Evolutionary conservation across 2,329 filamentous ascomycete genomes (phyloP), one percentile per base, ranked within the genome.

Genomic region (Fusarium marasasianum): DNA sequence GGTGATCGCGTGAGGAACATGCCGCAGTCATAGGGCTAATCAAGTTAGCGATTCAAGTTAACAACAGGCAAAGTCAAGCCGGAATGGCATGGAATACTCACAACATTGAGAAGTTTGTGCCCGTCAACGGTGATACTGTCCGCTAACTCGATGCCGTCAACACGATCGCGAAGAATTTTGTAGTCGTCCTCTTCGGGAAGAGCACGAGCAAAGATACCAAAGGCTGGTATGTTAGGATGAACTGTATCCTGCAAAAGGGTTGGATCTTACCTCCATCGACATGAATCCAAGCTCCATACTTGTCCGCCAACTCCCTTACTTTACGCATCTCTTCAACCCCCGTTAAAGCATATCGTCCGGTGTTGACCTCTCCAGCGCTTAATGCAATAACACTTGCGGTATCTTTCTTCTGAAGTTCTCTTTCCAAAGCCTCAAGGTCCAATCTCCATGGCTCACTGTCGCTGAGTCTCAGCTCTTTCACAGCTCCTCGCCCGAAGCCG

Each of bases 31-130:
- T 98, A 98, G 1, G 96, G 95, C 87, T 91, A 60, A 31, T 33
- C 56, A 57, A 38, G 51, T 78, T 51, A 74, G 71, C 17, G 29
- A 55, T 18, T 13, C n/a, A 24, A 14, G 48, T 11, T 17, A 20
- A 14, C 41, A 40, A 11, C 11, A 13, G 24, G 8, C 50, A 15
- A 14, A 20, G 14, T 35, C 22, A 35, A 45, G 35, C n/a, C 47
- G 24, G 24, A 63, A 50, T 24, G 70, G 29, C 20, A 38, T 37
- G 35, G 17, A 31, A n/a, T 29, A 87, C 89, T 69, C 81, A 91
- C 90, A 51, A 98, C 94, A 76, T 98, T 98, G 69, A 98, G 88
- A n/a, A 98, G 84, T 80, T 98, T 98, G 82, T 98, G 96, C 0
- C 89, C 93, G 78, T 98, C 95, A 6, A 93, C 91, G 0, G 94